Conservation (phyloP, 2,329 filamentous ascomycete species). For the Penicillium sclerotigenum region DNA sequence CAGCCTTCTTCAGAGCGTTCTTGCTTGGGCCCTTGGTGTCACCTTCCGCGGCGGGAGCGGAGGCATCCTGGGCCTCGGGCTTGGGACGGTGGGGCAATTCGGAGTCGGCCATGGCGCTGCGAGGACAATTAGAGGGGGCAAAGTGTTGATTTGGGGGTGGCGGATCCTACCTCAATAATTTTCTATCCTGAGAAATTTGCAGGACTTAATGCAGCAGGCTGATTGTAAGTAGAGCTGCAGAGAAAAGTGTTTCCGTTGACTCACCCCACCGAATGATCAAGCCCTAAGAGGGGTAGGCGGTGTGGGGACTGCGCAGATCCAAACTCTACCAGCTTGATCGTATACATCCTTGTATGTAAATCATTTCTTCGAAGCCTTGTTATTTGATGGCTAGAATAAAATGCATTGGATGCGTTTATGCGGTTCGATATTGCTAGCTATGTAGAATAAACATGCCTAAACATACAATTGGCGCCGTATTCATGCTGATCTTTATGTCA, state of each 20-base stretch:
- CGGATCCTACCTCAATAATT: conserved; percentile 20
- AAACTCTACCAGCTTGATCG: neutral
- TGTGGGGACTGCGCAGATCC: neutral
- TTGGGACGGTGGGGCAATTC: conserved; percentile 41
- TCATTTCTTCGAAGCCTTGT: neutral
- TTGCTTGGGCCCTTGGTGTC: conserved; percentile 55
- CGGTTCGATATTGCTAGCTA: neutral
- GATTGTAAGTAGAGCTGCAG: conserved; percentile 3
- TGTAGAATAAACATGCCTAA: neutral
- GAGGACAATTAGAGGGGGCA: neutral
- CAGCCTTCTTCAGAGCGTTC: conserved; percentile 80
- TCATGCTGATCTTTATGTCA: neutral
- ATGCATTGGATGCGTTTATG: neutral
- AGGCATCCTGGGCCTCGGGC: conserved; percentile 33
- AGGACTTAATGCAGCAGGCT: conserved; percentile 2
- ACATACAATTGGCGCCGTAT: neutral
- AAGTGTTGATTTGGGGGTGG: neutral
- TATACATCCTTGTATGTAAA: neutral
- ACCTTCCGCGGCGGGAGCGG: conserved; percentile 36
- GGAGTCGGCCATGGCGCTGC: conserved; percentile 38
- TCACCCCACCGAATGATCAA: conserved; percentile 31
- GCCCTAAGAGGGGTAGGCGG: conserved; percentile 35
- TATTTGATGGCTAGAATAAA: neutral
- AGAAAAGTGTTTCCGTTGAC: conserved; percentile 20
- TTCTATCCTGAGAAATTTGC: conserved; percentile 12